Base-by-base conservation (phyloP, 2,329 filamentous ascomycete genomes). In the Arachnomyces sp. region DNA sequence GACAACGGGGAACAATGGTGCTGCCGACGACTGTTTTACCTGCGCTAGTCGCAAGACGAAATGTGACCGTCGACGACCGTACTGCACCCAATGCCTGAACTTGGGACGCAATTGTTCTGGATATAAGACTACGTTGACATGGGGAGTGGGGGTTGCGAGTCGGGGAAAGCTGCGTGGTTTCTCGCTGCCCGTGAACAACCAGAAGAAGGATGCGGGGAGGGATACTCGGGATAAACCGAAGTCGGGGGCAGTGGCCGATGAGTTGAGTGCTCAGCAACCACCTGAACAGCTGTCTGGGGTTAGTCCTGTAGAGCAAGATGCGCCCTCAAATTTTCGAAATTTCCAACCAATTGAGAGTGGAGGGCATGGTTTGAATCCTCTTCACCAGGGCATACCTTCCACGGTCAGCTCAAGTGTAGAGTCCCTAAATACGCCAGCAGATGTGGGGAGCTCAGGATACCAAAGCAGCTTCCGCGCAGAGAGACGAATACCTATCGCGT, bases 121-220 rank as follows among this genome's bases (percentile, higher is more conserved):
- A 44, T 96, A 96, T 72, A 93, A 93, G 68, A 96, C 90, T 12
- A 89, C 90, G 53, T 73, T 96, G 64, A 96, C 90, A 34, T 96
- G 90, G 90, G 88, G 88, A 31, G 86, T 95, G 35, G 90, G 90
- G 38, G 90, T 96, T 43, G 90, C 90, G 42, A 95, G 89, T 65
- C 81, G 90, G 56, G 90, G 90, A 58, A 96, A 96, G 71, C 79
- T 96, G 48, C 79, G 90, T 46, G 90, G 90, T 30, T 72, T 95
- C 51, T 89, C 89, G 42, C 70, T 94, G 43, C 79, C 79, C 7
- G 66, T 82, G 20, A 25, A 9, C 20, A 25, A 25, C 9, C 20
- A 25, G 20, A 25, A 25, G 20, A 25, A 25, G 20, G 20, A 25
- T 25, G 9, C 20, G 20, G 20, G 5, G 5, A 9, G 20, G 20